These are phyloP conservation scores for Phoma sp. DNA, from an alignment of 2,329 filamentous ascomycete species.

Conservation along the genomic window DNA sequence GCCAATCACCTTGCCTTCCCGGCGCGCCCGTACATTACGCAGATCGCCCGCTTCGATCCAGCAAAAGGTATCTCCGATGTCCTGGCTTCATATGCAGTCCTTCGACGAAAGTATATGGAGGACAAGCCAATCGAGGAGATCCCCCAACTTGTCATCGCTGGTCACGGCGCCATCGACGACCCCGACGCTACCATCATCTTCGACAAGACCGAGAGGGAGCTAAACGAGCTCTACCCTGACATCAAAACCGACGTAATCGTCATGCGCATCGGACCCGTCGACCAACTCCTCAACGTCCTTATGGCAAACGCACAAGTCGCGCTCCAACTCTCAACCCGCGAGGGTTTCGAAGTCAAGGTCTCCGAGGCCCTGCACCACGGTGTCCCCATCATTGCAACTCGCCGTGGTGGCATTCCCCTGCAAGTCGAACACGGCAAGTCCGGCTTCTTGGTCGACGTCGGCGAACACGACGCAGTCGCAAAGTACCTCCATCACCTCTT, in stretches of 20 bases:
- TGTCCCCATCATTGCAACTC: slow-evolving; percentile 77
- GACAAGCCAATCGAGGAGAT: slow-evolving; percentile 57
- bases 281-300: slow-evolving; percentile 80
- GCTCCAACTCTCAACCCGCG: slow-evolving; percentile 79
- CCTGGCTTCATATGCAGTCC: slow-evolving; percentile 76
- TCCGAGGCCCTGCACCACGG: slow-evolving; percentile 84
- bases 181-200: slow-evolving; percentile 77
- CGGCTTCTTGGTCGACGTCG: slow-evolving; percentile 76
- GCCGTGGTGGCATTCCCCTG: slow-evolving; percentile 79
- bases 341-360: slow-evolving; percentile 88
- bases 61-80: slow-evolving; percentile 83
- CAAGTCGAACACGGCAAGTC: slow-evolving; percentile 76
- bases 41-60: slow-evolving; percentile 83
- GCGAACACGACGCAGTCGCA: slow-evolving; percentile 74
- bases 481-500: slow-evolving; percentile 71
- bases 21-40: slow-evolving; percentile 74
- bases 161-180: slow-evolving; percentile 82
- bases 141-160: slow-evolving; percentile 78
- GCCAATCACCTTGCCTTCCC: slow-evolving; percentile 68
- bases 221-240: slow-evolving; percentile 65
- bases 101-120: slow-evolving; percentile 68
- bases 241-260: slow-evolving; percentile 69
- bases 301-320: slow-evolving; percentile 76
- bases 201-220: slow-evolving; percentile 72
- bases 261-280: slow-evolving; percentile 78